These are phyloP conservation scores for Sarocladium brachiariae DNA, from an alignment of 2,329 filamentous ascomycete genomes.

Conservation along the genomic window DNA sequence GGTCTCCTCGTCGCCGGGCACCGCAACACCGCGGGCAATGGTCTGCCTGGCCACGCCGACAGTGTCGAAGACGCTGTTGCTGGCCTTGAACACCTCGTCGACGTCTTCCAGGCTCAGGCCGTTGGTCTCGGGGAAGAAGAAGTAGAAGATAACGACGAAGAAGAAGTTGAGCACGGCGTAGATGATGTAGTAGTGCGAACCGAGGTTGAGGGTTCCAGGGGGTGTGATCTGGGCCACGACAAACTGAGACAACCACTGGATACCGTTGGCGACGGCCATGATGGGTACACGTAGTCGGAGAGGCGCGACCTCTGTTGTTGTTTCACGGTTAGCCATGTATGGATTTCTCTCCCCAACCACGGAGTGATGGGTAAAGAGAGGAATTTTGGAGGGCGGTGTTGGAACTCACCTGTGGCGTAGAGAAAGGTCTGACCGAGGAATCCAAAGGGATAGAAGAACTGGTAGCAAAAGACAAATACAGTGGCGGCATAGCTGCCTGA, in stretches of 20 bases:
- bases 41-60: too few relatives aligned
- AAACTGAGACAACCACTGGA: too few relatives aligned
- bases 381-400: too few relatives aligned
- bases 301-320: constrained; percentile 47
- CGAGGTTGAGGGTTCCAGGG: constrained; percentile 52
- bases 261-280: constrained; percentile 46
- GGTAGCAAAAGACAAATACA: neutral
- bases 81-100: neutral
- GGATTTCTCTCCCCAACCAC: too few relatives aligned
- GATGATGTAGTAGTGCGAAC: constrained; percentile 37
- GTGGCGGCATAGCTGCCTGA: neutral
- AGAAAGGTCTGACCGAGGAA: constrained; percentile 27
- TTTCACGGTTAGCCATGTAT: too few relatives aligned
- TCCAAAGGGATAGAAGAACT: neutral
- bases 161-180: neutral
- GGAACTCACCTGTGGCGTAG: too few relatives aligned
- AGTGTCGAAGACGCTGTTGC: neutral
- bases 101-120: neutral
- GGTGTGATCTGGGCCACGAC: constrained; percentile 54
- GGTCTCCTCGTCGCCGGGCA: too few relatives aligned
- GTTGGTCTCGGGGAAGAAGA: constrained; percentile 1
- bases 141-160: too few relatives aligned
- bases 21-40: too few relatives aligned
- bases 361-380: too few relatives aligned
- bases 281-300: constrained; percentile 38